A percentile compares a stretch with the other conserved stretches of the same genome.
Conservation (phyloP, 352 stramenopile genomes). For the Elongisporangium prolatum region DNA sequence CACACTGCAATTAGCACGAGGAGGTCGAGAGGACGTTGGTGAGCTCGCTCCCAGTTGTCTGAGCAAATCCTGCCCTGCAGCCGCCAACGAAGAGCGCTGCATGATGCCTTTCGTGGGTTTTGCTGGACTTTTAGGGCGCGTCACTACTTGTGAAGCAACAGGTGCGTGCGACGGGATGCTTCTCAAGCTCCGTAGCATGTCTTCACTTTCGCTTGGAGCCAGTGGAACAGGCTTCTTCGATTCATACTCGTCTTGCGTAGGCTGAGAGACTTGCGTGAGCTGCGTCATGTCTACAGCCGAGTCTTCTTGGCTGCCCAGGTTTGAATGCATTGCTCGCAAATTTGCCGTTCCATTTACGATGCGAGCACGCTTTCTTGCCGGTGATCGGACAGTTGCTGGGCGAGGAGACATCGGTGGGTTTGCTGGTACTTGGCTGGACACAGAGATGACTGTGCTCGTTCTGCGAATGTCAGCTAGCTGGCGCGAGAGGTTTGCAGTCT, state of each 20-base stretch:
- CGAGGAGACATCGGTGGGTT: background rate
- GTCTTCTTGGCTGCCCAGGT: background rate
- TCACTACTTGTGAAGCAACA: background rate
- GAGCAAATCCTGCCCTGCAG: background rate
- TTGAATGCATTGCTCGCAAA: background rate
- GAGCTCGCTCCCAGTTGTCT: background rate
- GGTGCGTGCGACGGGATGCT: background rate
- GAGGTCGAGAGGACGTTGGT: background rate
- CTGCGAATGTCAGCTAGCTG: background rate
- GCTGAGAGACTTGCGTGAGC: background rate
- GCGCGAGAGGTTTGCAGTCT: background rate
- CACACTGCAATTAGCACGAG: background rate
- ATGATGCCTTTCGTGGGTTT: background rate
- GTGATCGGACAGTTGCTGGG: background rate
- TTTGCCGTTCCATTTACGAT: background rate
- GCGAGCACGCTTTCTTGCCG: background rate
- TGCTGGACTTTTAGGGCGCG: background rate
- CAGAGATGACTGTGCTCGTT: background rate
- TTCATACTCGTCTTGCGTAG: background rate
- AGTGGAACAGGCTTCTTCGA: slow-evolving; percentile 8
- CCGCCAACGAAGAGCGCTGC: background rate
- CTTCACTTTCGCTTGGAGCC: background rate
- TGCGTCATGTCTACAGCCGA: background rate
- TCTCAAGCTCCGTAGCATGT: slow-evolving; percentile 1
- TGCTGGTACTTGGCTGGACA: background rate